Percentiles rank a stretch among this genome's conserved stretches.
Evolutionary conservation across 2,329 filamentous ascomycete species (phyloP).

Genomic region (Pseudocercospora fuligena): DNA sequence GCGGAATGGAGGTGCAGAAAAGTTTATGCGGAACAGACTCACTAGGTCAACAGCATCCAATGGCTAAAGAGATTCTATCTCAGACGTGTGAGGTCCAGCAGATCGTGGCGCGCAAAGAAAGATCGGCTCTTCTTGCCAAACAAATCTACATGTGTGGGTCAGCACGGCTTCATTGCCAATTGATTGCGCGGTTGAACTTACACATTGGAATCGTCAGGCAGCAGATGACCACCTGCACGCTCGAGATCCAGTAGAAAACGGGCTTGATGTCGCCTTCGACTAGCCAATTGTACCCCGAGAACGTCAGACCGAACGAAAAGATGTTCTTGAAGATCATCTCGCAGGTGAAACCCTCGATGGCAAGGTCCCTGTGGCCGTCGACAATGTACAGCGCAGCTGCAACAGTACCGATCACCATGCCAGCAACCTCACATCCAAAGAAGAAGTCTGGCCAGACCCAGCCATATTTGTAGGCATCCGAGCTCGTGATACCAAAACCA

Average conservation of each 20-base stretch:
- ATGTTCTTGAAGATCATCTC: slow-evolving; percentile 94
- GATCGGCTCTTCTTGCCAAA: slow-evolving; percentile 77
- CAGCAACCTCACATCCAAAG: slow-evolving; percentile 81
- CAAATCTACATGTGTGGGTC: slow-evolving; percentile 60
- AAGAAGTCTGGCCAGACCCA: slow-evolving; percentile 80
- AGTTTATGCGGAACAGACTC: background rate
- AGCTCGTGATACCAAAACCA: slow-evolving; percentile 78
- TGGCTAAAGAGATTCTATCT: background rate
- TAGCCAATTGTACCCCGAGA: slow-evolving; percentile 84
- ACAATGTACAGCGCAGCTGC: slow-evolving; percentile 86
- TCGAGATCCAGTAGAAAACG: slow-evolving; percentile 72
- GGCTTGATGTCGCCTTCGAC: slow-evolving; percentile 64
- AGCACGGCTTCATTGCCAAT: background rate
- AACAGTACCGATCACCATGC: slow-evolving; percentile 91
- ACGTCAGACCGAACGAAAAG: slow-evolving; percentile 85
- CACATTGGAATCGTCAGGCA: slow-evolving; percentile 75
- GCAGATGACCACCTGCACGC: slow-evolving; percentile 79
- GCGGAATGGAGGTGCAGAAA: background rate
- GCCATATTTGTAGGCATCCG: slow-evolving; percentile 64
- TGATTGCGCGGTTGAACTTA: slow-evolving; percentile 56
- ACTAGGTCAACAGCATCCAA: background rate
- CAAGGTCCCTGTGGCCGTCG: slow-evolving; percentile 85
- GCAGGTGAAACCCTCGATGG: slow-evolving; percentile 87
- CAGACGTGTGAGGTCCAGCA: slow-evolving; percentile 51
- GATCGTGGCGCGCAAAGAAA: slow-evolving; percentile 76